phyloP scores from a whole-genome alignment of 2,329 filamentous ascomycete genomes.

The Colletotrichum shisoi region DNA sequence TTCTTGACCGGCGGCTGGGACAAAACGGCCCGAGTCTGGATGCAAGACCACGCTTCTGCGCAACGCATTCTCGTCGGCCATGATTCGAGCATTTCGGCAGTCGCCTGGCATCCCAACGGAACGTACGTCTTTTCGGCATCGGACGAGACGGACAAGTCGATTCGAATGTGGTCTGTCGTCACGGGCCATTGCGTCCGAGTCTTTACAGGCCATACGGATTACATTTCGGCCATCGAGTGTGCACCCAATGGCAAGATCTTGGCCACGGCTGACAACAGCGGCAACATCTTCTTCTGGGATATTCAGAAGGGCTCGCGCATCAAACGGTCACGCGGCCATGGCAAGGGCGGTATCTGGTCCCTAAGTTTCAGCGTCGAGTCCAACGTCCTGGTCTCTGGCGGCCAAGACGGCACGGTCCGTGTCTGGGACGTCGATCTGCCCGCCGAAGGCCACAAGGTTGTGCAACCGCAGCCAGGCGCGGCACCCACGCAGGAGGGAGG shows the following conservation, averaged over 20 bases:
- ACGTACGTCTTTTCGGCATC: slow-evolving; percentile 93
- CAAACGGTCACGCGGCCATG: slow-evolving; percentile 94
- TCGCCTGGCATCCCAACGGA: slow-evolving; percentile 95
- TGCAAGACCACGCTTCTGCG: slow-evolving; percentile 89
- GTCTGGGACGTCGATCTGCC: slow-evolving; percentile 89
- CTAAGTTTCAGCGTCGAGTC: slow-evolving; percentile 94
- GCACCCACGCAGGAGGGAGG: slow-evolving; percentile 43
- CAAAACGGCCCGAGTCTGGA: slow-evolving; percentile 89
- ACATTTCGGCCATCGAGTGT: slow-evolving; percentile 84
- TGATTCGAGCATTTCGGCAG: slow-evolving; percentile 87
- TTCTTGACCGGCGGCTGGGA: slow-evolving; percentile 89
- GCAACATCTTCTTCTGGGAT: slow-evolving; percentile 95
- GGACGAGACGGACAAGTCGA: slow-evolving; percentile 83
- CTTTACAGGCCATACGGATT: slow-evolving; percentile 89
- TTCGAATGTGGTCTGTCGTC: slow-evolving; percentile 96
- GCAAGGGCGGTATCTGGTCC: slow-evolving; percentile 91
- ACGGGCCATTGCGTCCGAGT: slow-evolving; percentile 88
- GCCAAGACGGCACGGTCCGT: slow-evolving; percentile 89
- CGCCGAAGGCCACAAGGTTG: slow-evolving; percentile 69
- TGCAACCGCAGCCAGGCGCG: slow-evolving; percentile 38
- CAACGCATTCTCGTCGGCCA: slow-evolving; percentile 90
- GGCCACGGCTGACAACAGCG: slow-evolving; percentile 87
- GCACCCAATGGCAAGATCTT: slow-evolving; percentile 87
- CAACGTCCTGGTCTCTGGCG: slow-evolving; percentile 86
- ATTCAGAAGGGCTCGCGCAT: slow-evolving; percentile 83